These are phyloP conservation scores for Colletotrichum sp. DNA, from an alignment of 2,329 filamentous ascomycete species.

Conservation along the genomic window DNA sequence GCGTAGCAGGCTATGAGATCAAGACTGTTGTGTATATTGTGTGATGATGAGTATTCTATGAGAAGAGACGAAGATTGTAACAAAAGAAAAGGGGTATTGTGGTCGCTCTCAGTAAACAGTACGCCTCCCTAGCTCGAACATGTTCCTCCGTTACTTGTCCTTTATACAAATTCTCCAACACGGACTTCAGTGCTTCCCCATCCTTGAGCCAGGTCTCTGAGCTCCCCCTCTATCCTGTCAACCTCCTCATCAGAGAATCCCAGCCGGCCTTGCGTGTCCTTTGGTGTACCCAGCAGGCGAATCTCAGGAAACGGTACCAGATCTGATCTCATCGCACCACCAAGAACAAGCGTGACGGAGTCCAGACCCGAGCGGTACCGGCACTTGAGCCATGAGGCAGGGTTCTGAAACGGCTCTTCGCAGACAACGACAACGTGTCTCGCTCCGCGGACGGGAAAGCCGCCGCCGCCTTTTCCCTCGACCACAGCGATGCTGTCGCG, in stretches of 20 bases:
- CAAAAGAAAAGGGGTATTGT: conserved; percentile 10
- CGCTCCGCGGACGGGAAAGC: conserved; percentile 14
- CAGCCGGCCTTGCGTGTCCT: neutral
- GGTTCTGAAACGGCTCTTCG: conserved; percentile 13
- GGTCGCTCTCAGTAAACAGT: neutral
- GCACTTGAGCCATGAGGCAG: conserved; percentile 12
- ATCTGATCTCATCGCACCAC: neutral
- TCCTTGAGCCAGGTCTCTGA: conserved; percentile 1
- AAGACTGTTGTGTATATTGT: neutral
- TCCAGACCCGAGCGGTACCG: conserved; percentile 11
- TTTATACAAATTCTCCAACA: conserved; percentile 3
- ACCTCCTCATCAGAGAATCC: neutral
- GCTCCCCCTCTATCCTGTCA: conserved; percentile 7
- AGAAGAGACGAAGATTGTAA: neutral
- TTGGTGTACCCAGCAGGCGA: neutral
- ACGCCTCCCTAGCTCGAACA: neutral
- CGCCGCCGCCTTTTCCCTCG: conserved; percentile 16
- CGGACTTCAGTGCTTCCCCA: conserved; percentile 9
- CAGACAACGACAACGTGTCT: conserved; percentile 11
- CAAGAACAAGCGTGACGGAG: conserved; percentile 5
- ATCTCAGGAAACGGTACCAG: conserved; percentile 1
- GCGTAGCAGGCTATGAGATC: conserved; percentile 46
- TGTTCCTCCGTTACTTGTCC: neutral
- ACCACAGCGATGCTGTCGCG: conserved; percentile 7
- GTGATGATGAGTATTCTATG: neutral